phyloP scores from a whole-genome alignment of 2,329 filamentous ascomycete species.

The Thielaviopsis musarum region DNA sequence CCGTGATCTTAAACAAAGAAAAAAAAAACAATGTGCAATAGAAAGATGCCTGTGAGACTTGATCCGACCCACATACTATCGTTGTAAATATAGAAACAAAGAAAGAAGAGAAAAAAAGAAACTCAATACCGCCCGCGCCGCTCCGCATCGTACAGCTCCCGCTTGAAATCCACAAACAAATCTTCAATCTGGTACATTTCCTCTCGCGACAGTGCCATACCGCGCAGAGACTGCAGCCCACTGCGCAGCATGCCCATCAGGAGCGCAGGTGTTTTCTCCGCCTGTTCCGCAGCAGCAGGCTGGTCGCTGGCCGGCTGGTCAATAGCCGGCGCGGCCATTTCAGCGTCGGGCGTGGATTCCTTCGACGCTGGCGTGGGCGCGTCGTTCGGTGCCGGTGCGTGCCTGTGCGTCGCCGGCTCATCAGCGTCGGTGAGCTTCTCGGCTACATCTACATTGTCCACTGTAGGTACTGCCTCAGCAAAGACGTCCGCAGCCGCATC shows the following conservation, averaged over 20 bases:
- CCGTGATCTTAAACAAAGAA: too few relatives aligned
- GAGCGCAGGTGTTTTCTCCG: constrained; percentile 1
- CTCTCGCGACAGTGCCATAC: constrained; percentile 41
- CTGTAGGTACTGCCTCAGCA: neutral
- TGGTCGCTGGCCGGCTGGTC: too few relatives aligned
- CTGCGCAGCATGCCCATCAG: constrained; percentile 20
- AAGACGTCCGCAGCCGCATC: neutral
- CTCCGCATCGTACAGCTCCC: constrained; percentile 55
- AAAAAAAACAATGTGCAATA: too few relatives aligned
- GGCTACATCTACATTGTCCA: neutral
- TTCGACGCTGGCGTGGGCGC: too few relatives aligned
- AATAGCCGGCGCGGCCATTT: too few relatives aligned
- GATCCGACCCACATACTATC: neutral
- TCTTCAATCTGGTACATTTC: constrained; percentile 61
- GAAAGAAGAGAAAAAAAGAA: neutral
- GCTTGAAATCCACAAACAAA: constrained; percentile 61
- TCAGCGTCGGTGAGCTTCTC: neutral
- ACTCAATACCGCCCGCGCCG: constrained; percentile 29
- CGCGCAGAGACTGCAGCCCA: constrained; percentile 39
- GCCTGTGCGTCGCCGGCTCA: neutral
- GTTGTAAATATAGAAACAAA: neutral
- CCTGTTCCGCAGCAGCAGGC: too few relatives aligned
- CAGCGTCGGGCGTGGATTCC: too few relatives aligned
- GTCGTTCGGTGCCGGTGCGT: too few relatives aligned
- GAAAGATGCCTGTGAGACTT: too few relatives aligned